A percentile compares a stretch with the other conserved stretches of the same genome.
Conservation (phyloP, 75 land plant genomes). For the Gnetum montanum region DNA sequence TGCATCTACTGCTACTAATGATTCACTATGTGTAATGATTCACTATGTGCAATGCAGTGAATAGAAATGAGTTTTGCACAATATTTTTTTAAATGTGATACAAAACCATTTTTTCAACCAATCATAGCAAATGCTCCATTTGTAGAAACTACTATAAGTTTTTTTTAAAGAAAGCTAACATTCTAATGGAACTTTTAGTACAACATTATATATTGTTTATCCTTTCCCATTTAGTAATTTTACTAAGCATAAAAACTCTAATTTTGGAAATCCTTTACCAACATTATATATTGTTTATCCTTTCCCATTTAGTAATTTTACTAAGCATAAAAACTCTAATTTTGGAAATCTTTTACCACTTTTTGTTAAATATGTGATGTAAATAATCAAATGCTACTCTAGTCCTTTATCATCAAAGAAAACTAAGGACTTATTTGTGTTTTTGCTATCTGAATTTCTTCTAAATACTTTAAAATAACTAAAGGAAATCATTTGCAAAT, state of each 20-base stretch:
- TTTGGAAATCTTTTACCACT: background rate
- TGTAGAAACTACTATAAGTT: background rate
- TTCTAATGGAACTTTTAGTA: background rate
- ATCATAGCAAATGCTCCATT: background rate
- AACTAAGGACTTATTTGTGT: background rate
- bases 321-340: background rate
- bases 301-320: background rate
- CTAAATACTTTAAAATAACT: background rate
- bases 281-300: background rate
- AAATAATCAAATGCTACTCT: background rate
- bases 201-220: too few relatives aligned
- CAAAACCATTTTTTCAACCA: background rate
- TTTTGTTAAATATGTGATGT: background rate
- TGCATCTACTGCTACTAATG: too few relatives aligned
- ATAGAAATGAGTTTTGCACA: background rate
- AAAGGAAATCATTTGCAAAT: background rate
- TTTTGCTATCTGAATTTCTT: background rate
- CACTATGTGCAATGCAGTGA: background rate
- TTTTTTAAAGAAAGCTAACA: background rate
- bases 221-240: too few relatives aligned
- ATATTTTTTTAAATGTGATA: background rate
- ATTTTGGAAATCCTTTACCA: too few relatives aligned
- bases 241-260: too few relatives aligned
- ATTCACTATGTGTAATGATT: too few relatives aligned
- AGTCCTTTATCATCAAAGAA: background rate